Conservation (phyloP, 2,329 filamentous ascomycete genomes). For the Colletotrichum somersetense region DNA sequence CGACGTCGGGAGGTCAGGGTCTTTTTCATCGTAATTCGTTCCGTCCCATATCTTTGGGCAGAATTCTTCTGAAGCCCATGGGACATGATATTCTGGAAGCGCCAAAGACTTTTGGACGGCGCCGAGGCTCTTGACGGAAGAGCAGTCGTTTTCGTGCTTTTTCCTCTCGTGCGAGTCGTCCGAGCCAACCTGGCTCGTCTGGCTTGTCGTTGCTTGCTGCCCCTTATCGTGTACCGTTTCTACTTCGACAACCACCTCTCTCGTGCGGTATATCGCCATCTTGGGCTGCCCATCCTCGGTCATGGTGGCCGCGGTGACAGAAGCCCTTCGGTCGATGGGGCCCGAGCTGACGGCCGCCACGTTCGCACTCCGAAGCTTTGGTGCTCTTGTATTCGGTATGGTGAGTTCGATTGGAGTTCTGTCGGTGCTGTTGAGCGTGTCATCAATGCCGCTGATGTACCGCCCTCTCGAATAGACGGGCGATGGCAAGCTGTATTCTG, state of each 20-base stretch:
- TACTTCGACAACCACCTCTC: conserved; percentile 33
- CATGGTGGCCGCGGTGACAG: background rate
- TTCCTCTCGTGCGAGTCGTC: conserved; percentile 5
- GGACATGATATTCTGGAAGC: conserved; percentile 25
- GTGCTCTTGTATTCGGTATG: background rate
- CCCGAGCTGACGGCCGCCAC: conserved; percentile 26
- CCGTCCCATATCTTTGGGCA: conserved; percentile 39
- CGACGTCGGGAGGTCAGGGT: conserved; percentile 26
- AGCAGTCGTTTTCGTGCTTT: conserved; percentile 2
- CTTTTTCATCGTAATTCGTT: conserved; percentile 36
- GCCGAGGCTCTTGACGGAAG: background rate
- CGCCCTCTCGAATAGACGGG: conserved; percentile 10
- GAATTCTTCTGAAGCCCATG: conserved; percentile 31
- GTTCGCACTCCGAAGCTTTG: conserved; percentile 18
- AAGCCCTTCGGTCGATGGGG: conserved; percentile 9
- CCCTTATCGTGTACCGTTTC: conserved; percentile 5
- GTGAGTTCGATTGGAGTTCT: conserved; percentile 11
- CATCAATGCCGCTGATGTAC: background rate
- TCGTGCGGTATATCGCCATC: conserved; percentile 34
- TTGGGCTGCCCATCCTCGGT: conserved; percentile 30
- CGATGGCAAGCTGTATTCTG: conserved; percentile 33
- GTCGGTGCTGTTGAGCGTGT: background rate
- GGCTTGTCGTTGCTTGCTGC: conserved; percentile 1
- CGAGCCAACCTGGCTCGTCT: conserved; percentile 5
- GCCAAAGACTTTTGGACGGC: conserved; percentile 20